Evolutionary conservation across 495 filamentous ascomycete genomes (phyloP).

Genomic region (Xylaria curta): DNA sequence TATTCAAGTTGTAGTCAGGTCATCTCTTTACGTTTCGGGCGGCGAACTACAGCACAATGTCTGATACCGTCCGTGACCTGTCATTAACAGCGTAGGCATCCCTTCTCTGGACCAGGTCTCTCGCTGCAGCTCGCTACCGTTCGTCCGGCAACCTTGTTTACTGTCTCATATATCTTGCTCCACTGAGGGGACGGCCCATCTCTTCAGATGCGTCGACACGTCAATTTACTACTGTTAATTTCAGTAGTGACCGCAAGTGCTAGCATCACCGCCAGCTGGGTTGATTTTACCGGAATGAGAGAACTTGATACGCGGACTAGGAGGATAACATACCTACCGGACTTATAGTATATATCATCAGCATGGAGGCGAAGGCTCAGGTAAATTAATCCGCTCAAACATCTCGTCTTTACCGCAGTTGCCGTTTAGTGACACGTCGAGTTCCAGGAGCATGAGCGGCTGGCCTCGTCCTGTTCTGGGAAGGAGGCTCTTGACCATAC

Average conservation of each 20-base stretch:
- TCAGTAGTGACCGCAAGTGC: conserved; percentile 17
- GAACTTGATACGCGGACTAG: background rate
- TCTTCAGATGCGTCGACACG: conserved; percentile 16
- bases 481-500: conserved; percentile 74
- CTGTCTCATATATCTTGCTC: conserved; percentile 5
- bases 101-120: background rate
- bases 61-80: background rate
- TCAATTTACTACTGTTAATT: conserved; percentile 9
- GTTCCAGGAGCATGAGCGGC: conserved; percentile 66
- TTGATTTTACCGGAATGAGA: background rate
- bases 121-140: background rate
- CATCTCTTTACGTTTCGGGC: background rate
- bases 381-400: conserved; percentile 32
- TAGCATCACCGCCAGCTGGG: conserved; percentile 8
- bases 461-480: conserved; percentile 59
- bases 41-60: background rate
- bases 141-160: background rate
- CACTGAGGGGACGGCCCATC: background rate
- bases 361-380: conserved; percentile 52
- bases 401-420: background rate
- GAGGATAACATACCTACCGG: background rate
- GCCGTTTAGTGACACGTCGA: conserved; percentile 36
- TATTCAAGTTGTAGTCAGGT: background rate
- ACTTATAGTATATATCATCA: conserved; percentile 12
- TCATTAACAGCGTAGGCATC: background rate